Conservation (phyloP, 352 stramenopile genomes). For the Globisporangium recalcitrans region DNA sequence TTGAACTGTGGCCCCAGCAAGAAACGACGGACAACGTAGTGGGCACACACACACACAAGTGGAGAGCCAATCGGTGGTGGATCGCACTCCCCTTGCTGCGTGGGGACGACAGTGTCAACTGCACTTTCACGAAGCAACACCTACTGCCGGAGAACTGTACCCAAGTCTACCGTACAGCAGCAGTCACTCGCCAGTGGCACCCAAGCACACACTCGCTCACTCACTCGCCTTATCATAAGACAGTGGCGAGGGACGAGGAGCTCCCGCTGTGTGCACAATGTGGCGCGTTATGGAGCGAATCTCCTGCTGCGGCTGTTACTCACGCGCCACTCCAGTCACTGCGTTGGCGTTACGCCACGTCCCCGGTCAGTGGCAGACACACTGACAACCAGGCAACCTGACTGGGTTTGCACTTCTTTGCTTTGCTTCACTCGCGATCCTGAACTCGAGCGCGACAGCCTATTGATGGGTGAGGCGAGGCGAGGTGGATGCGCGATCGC, state of each 20-base stretch:
- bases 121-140: neutral
- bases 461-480: neutral
- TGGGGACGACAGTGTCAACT: neutral
- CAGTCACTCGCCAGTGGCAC: neutral
- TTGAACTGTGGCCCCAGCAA: too few species aligned
- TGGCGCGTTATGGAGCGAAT: neutral
- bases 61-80: neutral
- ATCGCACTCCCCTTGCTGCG: neutral
- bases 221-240: too few species aligned
- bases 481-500: neutral
- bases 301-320: neutral
- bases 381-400: too few species aligned
- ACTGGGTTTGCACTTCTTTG: neutral
- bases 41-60: neutral
- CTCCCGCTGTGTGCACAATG: neutral
- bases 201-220: neutral
- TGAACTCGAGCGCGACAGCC: neutral
- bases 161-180: neutral
- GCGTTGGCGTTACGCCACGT: constrained; percentile 3
- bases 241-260: neutral
- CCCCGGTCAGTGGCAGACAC: neutral
- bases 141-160: neutral
- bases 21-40: neutral
- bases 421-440: neutral
- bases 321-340: constrained; percentile 6